These are phyloP conservation scores for Plenodomus tracheiphilus DNA, from an alignment of 2,329 filamentous ascomycete species.

Conservation along the genomic window DNA sequence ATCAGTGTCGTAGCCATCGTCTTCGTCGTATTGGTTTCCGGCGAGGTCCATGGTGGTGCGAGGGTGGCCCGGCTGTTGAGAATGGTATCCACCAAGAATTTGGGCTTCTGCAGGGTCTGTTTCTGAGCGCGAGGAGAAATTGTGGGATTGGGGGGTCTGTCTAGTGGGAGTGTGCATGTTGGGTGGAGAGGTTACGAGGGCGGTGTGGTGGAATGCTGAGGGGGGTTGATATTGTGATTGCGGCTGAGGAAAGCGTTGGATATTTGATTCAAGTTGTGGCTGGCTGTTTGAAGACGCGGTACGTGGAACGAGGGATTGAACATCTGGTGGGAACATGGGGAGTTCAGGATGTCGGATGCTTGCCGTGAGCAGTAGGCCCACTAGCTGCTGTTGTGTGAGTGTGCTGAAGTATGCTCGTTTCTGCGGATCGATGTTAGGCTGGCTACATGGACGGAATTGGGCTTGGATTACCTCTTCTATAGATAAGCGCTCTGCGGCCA, in stretches of 20 bases:
- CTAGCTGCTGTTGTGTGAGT: slow-evolving; percentile 63
- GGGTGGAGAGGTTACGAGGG: slow-evolving; percentile 35
- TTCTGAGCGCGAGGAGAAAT: slow-evolving; percentile 26
- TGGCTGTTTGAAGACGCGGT: slow-evolving; percentile 14
- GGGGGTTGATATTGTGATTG: slow-evolving; percentile 16
- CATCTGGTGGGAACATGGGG: slow-evolving; percentile 61
- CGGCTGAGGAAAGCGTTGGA: slow-evolving; percentile 3
- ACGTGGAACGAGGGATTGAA: slow-evolving; percentile 27
- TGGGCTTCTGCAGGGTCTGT: slow-evolving; percentile 40
- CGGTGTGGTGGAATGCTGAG: slow-evolving; percentile 7
- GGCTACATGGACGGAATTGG: background rate
- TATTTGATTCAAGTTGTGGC: slow-evolving; percentile 5
- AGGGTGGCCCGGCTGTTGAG: slow-evolving; percentile 10
- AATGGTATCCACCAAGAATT: slow-evolving; percentile 30
- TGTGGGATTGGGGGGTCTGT: slow-evolving; percentile 26
- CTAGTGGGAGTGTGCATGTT: slow-evolving; percentile 19
- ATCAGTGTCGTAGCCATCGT: slow-evolving; percentile 58
- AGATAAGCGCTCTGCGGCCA: slow-evolving; percentile 45
- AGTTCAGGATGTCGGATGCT: slow-evolving; percentile 66
- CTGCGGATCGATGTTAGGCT: slow-evolving; percentile 42
- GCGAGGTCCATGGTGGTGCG: slow-evolving; percentile 24
- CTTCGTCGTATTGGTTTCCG: slow-evolving; percentile 39
- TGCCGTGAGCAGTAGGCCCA: slow-evolving; percentile 66
- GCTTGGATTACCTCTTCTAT: slow-evolving; percentile 45
- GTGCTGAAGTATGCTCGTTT: slow-evolving; percentile 66